Percentiles rank a stretch among this genome's conserved stretches.
Evolutionary conservation across 2,329 filamentous ascomycete genomes (phyloP).

Genomic region (Blumeriella jaapii): DNA sequence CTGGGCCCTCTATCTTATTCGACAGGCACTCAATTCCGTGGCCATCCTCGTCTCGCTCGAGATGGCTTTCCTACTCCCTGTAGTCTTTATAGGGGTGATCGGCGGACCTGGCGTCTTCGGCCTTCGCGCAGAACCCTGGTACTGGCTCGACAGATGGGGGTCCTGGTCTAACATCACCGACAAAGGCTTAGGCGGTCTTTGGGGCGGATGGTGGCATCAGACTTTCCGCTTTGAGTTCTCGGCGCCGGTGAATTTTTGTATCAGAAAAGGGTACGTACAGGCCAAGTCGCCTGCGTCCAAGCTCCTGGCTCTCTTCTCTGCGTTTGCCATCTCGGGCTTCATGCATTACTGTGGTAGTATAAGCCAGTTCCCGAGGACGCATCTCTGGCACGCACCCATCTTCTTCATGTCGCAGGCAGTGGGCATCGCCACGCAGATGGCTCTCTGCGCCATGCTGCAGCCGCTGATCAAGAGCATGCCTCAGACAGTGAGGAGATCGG

Average conservation of each 20-base stretch:
- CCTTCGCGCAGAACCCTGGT: constrained; percentile 45
- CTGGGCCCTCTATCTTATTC: constrained; percentile 40
- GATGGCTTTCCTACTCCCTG: constrained; percentile 46
- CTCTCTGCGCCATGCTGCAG: constrained; percentile 28
- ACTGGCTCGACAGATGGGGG: constrained; percentile 49
- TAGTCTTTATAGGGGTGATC: constrained; percentile 42
- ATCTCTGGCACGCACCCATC: constrained; percentile 40
- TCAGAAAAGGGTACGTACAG: constrained; percentile 30
- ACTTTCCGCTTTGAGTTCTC: constrained; percentile 66
- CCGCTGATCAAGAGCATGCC: constrained; percentile 32
- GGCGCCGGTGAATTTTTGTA: constrained; percentile 42
- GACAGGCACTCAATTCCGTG: constrained; percentile 42
- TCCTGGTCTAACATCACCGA: constrained; percentile 44
- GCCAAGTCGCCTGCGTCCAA: constrained; percentile 26
- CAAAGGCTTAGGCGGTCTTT: constrained; percentile 66
- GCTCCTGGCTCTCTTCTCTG: constrained; percentile 32
- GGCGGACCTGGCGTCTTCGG: constrained; percentile 39
- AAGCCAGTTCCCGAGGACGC: constrained; percentile 44
- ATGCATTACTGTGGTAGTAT: constrained; percentile 63
- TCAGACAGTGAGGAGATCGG: constrained; percentile 33
- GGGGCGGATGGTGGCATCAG: constrained; percentile 87
- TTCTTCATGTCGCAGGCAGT: constrained; percentile 66
- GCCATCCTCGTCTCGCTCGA: constrained; percentile 50
- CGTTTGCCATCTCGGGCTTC: constrained; percentile 54
- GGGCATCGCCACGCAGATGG: constrained; percentile 51